Base-by-base conservation (phyloP, 176 grass and related monocot genomes). In the Thalia dealbata region DNA sequence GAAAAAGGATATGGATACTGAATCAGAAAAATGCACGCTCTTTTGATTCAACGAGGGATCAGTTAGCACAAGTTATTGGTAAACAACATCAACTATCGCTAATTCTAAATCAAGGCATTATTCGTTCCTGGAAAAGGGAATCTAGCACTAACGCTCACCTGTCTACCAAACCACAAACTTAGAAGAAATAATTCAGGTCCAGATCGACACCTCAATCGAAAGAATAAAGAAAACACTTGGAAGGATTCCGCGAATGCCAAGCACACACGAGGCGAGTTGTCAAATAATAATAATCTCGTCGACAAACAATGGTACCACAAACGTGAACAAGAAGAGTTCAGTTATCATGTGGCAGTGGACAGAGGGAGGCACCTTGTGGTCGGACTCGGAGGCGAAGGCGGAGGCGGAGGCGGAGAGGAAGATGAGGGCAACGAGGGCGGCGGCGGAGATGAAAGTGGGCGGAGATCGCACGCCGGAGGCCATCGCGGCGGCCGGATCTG, bases 321-420 rank as follows among this genome's bases (percentile, higher is more conserved):
- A 46, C 5, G 54, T 59, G 18, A 30, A 32, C 50, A 27, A 18
- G 45, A 8, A 8, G 45, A 48, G 4, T 48, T 1, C 45, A 48
- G 45, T 48, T 48, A 13, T 13, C 45, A 13, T 48, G 5, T 2
- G 45, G 45, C 45, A 9, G 10, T 48, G 30, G 69, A 14, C 60
- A 42, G 50, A 4, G 10, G 25, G n/a, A n/a, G 15, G 73, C 78
- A 96, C 91, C 87, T 91, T 96, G 80, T 96, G 91, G 77, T 91
- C 82, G 70, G 85, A 91, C 78, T 96, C 85, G 27, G 87, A 90
- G 22, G 91, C 87, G 76, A 64, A 43, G 69, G 80, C 72, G 26
- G 73, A 59, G 38, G 54, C 14, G 23, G 83, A 52, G 32, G 77
- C 21, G 71, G 87, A 26, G 55, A 76, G n/a, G 66, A 82, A 1